phyloP scores from a whole-genome alignment of 345 rosid species.

The Corchorus capsularis region DNA sequence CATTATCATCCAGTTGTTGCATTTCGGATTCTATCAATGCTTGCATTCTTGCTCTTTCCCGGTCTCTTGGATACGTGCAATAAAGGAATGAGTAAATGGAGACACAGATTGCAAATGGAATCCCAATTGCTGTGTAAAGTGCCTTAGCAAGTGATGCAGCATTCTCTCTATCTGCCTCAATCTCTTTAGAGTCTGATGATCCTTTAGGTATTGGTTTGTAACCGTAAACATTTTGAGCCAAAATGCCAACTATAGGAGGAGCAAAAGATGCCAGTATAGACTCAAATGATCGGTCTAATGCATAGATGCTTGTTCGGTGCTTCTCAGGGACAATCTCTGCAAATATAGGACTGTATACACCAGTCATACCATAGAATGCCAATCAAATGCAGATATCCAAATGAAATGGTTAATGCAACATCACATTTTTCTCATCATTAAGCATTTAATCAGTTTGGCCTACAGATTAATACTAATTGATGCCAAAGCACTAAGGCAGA shows the following conservation, averaged over 20 bases:
- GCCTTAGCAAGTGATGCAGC: slow-evolving; percentile 82
- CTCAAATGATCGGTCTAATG: slow-evolving; percentile 79
- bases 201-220: slow-evolving; percentile 65
- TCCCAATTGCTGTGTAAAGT: slow-evolving; percentile 70
- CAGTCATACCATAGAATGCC: not conserved
- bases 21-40: slow-evolving; percentile 76
- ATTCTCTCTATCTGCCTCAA: slow-evolving; percentile 66
- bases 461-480: too few species aligned
- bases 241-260: slow-evolving; percentile 80
- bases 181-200: slow-evolving; percentile 44
- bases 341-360: slow-evolving; percentile 70
- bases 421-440: too few species aligned
- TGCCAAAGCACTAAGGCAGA: too few species aligned
- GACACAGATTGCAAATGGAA: slow-evolving; percentile 80
- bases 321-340: slow-evolving; percentile 92
- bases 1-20: slow-evolving; percentile 39
- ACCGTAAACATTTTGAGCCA: slow-evolving; percentile 82
- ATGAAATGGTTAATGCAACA: too few species aligned
- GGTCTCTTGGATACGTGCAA: slow-evolving; percentile 73
- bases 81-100: slow-evolving; percentile 77
- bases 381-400: not conserved
- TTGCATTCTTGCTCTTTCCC: slow-evolving; percentile 77
- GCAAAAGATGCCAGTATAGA: slow-evolving; percentile 82
- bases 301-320: slow-evolving; percentile 78
- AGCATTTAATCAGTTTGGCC: not conserved